These are phyloP conservation scores for Capsella rubella DNA, from an alignment of 441 rosid genomes.

Conservation along the genomic window DNA sequence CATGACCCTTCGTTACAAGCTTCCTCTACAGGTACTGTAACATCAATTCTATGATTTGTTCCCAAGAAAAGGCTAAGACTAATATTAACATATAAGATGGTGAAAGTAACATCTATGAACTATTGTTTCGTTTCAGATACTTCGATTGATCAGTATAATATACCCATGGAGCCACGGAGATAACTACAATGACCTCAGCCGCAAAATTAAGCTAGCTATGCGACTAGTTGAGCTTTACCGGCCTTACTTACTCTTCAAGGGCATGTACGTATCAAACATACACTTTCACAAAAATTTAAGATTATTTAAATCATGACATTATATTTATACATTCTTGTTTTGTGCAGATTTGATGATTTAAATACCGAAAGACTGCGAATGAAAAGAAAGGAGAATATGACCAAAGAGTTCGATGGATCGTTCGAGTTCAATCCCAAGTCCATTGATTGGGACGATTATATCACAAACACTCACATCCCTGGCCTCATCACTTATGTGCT, in stretches of 20 bases:
- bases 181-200: constrained; percentile 52
- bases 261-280: constrained; percentile 50
- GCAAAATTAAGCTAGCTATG: constrained; percentile 58
- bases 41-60: neutral
- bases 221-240: constrained; percentile 50
- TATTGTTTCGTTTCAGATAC: constrained; percentile 49
- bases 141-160: constrained; percentile 60
- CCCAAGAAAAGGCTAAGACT: neutral
- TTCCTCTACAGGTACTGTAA: constrained; percentile 65
- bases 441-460: constrained; percentile 59
- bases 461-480: constrained; percentile 45
- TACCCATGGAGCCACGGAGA: constrained; percentile 60
- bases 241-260: constrained; percentile 60
- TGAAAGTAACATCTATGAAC: neutral
- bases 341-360: constrained; percentile 57
- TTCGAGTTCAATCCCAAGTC: constrained; percentile 55
- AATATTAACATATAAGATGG: neutral
- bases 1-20: constrained; percentile 72
- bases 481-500: constrained; percentile 46
- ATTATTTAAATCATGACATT: neutral
- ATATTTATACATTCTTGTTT: neutral
- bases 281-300: constrained; percentile 12
- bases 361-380: constrained; percentile 51
- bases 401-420: constrained; percentile 41
- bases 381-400: constrained; percentile 22